Evolutionary conservation across 2,329 filamentous ascomycete genomes (phyloP).

Genomic region (Coleophoma eucalyptorum): DNA sequence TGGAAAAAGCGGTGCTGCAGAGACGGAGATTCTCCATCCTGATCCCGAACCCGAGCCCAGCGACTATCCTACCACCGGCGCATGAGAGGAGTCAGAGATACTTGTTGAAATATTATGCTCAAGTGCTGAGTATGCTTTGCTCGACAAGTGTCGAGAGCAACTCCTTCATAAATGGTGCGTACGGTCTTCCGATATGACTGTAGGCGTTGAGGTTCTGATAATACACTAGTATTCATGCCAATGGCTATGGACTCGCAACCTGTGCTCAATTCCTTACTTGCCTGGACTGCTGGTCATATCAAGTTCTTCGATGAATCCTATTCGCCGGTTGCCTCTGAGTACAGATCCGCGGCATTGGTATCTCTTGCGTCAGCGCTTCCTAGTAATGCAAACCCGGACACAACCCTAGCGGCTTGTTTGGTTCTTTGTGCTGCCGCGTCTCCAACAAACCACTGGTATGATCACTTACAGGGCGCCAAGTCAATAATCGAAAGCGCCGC

Average conservation of each 20-base stretch:
- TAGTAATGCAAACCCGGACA: not conserved
- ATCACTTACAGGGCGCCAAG: slow-evolving; percentile 3
- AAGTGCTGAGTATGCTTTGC: slow-evolving; percentile 1
- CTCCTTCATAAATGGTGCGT: slow-evolving; percentile 1
- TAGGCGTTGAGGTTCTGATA: too few species aligned
- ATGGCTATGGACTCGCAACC: slow-evolving; percentile 1
- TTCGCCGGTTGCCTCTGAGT: not conserved
- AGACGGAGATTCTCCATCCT: not conserved
- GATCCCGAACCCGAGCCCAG: not conserved
- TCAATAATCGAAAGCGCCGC: slow-evolving; percentile 3
- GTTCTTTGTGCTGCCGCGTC: not conserved
- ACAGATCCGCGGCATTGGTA: not conserved
- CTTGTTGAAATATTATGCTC: slow-evolving; percentile 1
- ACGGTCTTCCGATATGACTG: not conserved
- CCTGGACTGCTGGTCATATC: slow-evolving; percentile 1
- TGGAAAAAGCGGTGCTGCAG: not conserved
- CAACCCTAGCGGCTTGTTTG: not conserved
- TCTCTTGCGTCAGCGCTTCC: not conserved
- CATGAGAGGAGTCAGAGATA: slow-evolving; percentile 1
- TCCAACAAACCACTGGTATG: slow-evolving; percentile 2
- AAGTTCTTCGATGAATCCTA: not conserved
- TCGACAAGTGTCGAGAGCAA: slow-evolving; percentile 1
- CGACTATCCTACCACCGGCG: not conserved
- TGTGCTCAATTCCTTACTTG: not conserved
- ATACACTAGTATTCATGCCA: not conserved